phyloP scores from a whole-genome alignment of 1,139 yeast species.

The Candida neerlandica region DNA sequence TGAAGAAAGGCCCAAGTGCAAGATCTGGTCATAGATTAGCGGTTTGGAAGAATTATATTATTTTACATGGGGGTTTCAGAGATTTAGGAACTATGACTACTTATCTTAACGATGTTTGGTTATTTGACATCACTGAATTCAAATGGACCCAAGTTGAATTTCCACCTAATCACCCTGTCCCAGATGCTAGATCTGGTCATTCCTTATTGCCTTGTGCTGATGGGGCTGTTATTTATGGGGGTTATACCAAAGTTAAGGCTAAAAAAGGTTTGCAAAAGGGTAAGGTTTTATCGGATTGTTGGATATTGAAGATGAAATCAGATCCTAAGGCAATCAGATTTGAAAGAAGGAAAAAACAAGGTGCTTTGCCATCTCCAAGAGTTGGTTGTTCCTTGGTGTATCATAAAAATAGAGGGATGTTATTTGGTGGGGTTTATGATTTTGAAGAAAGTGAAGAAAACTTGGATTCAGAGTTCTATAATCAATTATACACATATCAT shows the following conservation, averaged over 20 bases:
- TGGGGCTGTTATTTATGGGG: constrained; percentile 90
- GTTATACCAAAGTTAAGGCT: constrained; percentile 91
- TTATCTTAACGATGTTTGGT: constrained; percentile 85
- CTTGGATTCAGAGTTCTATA: constrained; percentile 81
- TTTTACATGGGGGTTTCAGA: constrained; percentile 90
- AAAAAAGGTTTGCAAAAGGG: constrained; percentile 90
- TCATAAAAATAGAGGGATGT: constrained; percentile 89
- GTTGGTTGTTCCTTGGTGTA: constrained; percentile 92
- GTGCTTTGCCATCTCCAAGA: constrained; percentile 85
- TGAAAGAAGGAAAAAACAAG: constrained; percentile 89
- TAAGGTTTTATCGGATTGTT: constrained; percentile 83
- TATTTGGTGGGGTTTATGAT: constrained; percentile 96
- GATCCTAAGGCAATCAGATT: constrained; percentile 81
- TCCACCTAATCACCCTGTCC: constrained; percentile 77
- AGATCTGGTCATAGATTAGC: constrained; percentile 92
- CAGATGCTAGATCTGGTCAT: constrained; percentile 95
- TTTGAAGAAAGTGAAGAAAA: constrained; percentile 94
- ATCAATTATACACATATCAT: constrained; percentile 80
- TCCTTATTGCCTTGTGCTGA: constrained; percentile 80
- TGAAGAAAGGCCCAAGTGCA: constrained; percentile 71
- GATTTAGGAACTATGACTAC: constrained; percentile 86
- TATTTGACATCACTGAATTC: constrained; percentile 84
- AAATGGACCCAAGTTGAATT: constrained; percentile 92
- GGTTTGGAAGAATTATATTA: constrained; percentile 85
- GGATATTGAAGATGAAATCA: constrained; percentile 86